These are phyloP conservation scores for Xylaria sp. DNA, from an alignment of 2,329 filamentous ascomycete genomes.

Conservation along the genomic window DNA sequence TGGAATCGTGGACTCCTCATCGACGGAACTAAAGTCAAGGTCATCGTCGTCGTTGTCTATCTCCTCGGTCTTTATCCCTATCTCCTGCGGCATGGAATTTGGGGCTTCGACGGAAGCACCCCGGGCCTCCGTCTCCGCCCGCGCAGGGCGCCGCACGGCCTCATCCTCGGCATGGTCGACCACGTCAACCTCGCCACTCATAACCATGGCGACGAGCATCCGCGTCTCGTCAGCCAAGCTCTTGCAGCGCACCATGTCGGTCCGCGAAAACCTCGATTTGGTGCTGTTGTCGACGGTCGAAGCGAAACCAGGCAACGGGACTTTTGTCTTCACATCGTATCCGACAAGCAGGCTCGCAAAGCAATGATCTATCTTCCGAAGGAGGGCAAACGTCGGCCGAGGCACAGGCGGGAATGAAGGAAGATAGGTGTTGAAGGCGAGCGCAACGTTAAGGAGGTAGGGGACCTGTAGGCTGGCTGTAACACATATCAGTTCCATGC, in stretches of 20 bases:
- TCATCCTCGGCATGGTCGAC: conserved; percentile 56
- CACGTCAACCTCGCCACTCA: conserved; percentile 64
- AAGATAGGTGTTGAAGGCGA: conserved; percentile 77
- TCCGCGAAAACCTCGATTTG: conserved; percentile 74
- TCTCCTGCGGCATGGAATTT: conserved; percentile 5
- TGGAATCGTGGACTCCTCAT: conserved; percentile 15
- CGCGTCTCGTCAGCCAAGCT: conserved; percentile 82
- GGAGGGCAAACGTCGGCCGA: conserved; percentile 72
- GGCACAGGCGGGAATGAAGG: conserved; percentile 76
- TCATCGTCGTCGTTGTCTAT: conserved; percentile 28
- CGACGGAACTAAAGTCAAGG: conserved; percentile 30
- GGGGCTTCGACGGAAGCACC: neutral
- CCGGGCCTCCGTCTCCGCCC: conserved; percentile 50
- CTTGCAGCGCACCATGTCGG: conserved; percentile 88
- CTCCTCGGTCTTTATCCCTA: conserved; percentile 35
- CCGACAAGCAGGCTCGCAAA: conserved; percentile 81
- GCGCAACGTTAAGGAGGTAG: conserved; percentile 81
- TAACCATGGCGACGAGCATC: conserved; percentile 73
- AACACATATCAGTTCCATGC: neutral
- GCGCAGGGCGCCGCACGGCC: conserved; percentile 42
- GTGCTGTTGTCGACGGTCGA: conserved; percentile 56
- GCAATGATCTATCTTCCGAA: conserved; percentile 83
- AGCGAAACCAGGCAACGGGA: conserved; percentile 74
- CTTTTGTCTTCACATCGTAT: conserved; percentile 71
- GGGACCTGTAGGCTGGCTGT: conserved; percentile 82